Conservation (phyloP, 768 basidiomycete genomes). For the Russula compacta region DNA sequence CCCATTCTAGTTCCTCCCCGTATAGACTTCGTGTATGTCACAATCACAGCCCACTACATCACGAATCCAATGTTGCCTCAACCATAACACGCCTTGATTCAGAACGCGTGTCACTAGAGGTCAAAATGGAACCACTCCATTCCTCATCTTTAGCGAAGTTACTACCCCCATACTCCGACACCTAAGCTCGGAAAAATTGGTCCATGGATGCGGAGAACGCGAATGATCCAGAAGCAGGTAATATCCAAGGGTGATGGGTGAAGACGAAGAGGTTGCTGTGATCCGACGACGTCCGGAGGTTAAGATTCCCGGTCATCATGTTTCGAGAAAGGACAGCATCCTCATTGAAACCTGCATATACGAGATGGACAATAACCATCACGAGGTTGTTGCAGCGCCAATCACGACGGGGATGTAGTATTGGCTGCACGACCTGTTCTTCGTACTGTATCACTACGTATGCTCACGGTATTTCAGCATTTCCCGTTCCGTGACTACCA, state of each 20-base stretch:
- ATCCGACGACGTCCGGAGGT: slow-evolving; percentile 77
- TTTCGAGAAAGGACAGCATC: slow-evolving; percentile 9
- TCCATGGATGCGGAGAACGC: slow-evolving; percentile 66
- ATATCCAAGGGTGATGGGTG: slow-evolving; percentile 55
- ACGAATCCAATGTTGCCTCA: slow-evolving; percentile 46
- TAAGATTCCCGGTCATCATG: slow-evolving; percentile 25
- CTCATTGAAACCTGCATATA: slow-evolving; percentile 17
- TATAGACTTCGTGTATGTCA: slow-evolving; percentile 7
- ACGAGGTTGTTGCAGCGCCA: slow-evolving; percentile 1
- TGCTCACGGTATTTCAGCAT: not conserved
- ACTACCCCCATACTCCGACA: slow-evolving; percentile 45
- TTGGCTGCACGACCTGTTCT: slow-evolving; percentile 2
- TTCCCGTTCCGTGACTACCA: slow-evolving; percentile 1
- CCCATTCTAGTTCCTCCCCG: not conserved
- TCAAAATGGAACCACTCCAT: slow-evolving; percentile 33
- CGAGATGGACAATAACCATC: slow-evolving; percentile 3
- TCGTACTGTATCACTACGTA: not conserved
- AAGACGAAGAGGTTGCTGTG: slow-evolving; percentile 70
- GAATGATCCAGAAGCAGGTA: slow-evolving; percentile 40
- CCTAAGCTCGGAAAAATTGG: not conserved
- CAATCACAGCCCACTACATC: slow-evolving; percentile 22
- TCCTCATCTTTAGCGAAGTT: slow-evolving; percentile 42
- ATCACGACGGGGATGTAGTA: slow-evolving; percentile 6
- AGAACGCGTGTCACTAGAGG: slow-evolving; percentile 41
- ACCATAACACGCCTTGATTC: slow-evolving; percentile 53